Base-by-base conservation (phyloP, 192 early-diverging fungal species). In the Gaertneriomyces sp. region DNA sequence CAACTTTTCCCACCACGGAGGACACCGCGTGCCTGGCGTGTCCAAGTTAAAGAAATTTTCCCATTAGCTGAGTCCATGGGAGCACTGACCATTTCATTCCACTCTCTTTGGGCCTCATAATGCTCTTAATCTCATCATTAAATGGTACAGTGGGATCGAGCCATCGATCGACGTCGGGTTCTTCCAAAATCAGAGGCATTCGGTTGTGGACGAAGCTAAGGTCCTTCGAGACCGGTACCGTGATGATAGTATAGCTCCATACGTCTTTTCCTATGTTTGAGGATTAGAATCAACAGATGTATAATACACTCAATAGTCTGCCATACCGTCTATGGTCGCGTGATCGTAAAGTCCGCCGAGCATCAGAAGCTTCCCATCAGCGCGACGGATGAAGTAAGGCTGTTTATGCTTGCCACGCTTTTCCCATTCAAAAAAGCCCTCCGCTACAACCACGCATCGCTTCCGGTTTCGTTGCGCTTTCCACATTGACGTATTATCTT, bases 131-230 rank as follows among this genome's bases (percentile, higher is more conserved):
- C 4, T 55, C 51, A 8, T 51, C 53, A 12, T 16, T 46, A 59
- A 80, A 74, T 11, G 64, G 60, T 8, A 45, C 33, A 9, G 8
- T 38, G 12, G 75, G 75, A 54, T 80, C 69, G 11, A 77, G 41
- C 79, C 79, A 80, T 25, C 7, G 38, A 6, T 75, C 72, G 41
- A 61, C 46, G 12, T 69, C 73, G 17, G 77, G 66, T 53, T 76
- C 60, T 5, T 69, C 51, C 40, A 71, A 51, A 20, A 73, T 60
- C 5, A 75, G 75, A 2, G 76, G 73, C 76, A 86, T 76, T 5
- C 84, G 50, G 74, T 87, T 45, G 76, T 81, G 49, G 66, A 86
- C 25, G 81, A 86, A 76, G 74, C 76, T 53, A 5, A 83, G 61
- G 4, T 47, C 80, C 2, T 53, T 69, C 10, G 45, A 68, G 10